phyloP scores from a whole-genome alignment of 768 basidiomycete genomes.

The Lactarius evosmus region DNA sequence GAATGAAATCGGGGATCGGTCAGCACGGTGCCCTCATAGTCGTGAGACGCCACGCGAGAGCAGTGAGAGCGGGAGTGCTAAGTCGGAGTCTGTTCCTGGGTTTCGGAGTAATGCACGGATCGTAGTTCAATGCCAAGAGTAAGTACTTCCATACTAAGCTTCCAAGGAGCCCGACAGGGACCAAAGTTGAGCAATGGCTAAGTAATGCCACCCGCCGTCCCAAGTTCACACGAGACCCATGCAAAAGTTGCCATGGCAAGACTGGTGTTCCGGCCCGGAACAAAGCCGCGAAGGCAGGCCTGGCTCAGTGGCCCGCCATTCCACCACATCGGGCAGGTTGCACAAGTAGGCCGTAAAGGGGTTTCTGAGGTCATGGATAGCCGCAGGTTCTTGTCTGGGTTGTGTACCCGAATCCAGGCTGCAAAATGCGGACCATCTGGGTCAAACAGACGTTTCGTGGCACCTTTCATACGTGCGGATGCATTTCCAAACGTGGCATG shows the following conservation, averaged over 20 bases:
- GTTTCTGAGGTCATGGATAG: not conserved
- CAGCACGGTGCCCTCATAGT: too few species aligned
- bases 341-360: not conserved
- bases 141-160: not conserved
- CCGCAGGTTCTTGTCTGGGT: not conserved
- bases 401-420: not conserved
- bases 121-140: not conserved
- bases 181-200: not conserved
- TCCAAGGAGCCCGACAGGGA: not conserved
- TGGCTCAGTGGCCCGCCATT: too few species aligned
- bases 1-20: not conserved
- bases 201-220: too few species aligned
- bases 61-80: not conserved
- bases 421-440: not conserved
- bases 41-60: too few species aligned
- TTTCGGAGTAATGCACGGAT: not conserved
- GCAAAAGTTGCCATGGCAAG: too few species aligned
- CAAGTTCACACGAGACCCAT: too few species aligned
- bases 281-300: too few species aligned
- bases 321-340: too few species aligned
- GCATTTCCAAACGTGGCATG: not conserved
- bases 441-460: not conserved
- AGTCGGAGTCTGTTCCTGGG: not conserved
- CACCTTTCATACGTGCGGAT: not conserved
- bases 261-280: too few species aligned